Conservation (phyloP, 2,329 filamentous ascomycete species). For the Colletotrichum sp. region DNA sequence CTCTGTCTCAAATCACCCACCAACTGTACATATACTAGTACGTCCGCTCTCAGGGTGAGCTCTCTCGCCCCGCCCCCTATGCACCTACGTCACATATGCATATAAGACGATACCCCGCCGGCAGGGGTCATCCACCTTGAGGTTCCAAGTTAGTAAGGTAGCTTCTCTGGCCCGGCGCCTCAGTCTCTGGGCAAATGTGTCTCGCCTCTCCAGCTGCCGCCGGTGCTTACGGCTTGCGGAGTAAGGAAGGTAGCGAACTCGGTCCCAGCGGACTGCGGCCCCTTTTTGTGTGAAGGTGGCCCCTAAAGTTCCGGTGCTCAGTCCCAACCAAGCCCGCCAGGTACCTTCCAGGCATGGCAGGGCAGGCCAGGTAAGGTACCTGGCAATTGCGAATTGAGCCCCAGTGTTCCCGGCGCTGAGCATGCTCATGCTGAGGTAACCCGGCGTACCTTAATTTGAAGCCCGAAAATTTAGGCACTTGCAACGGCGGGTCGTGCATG, state of each 20-base stretch:
- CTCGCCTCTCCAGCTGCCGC: neutral
- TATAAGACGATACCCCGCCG: slow-evolving; percentile 11
- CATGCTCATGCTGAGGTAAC: slow-evolving; percentile 18
- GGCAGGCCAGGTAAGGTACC: neutral
- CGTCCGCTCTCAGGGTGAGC: neutral
- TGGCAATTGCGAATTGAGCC: neutral
- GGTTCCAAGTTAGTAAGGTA: neutral
- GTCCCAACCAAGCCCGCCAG: neutral
- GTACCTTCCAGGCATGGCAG: neutral
- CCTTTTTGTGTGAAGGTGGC: neutral
- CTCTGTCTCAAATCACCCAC: neutral
- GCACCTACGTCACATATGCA: slow-evolving; percentile 14
- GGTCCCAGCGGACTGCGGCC: neutral
- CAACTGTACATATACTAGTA: neutral
- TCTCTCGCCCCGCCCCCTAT: neutral
- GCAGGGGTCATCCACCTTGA: neutral
- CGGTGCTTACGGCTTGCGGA: neutral
- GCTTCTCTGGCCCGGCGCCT: neutral
- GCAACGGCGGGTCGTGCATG: slow-evolving; percentile 15
- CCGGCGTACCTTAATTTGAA: slow-evolving; percentile 11
- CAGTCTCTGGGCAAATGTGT: neutral
- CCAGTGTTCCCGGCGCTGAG: neutral
- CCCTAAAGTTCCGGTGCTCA: neutral
- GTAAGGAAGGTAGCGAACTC: neutral
- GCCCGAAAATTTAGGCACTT: slow-evolving; percentile 19